phyloP scores from a whole-genome alignment of 805 yeast genomes.

The Jamesozyma gamospora region DNA sequence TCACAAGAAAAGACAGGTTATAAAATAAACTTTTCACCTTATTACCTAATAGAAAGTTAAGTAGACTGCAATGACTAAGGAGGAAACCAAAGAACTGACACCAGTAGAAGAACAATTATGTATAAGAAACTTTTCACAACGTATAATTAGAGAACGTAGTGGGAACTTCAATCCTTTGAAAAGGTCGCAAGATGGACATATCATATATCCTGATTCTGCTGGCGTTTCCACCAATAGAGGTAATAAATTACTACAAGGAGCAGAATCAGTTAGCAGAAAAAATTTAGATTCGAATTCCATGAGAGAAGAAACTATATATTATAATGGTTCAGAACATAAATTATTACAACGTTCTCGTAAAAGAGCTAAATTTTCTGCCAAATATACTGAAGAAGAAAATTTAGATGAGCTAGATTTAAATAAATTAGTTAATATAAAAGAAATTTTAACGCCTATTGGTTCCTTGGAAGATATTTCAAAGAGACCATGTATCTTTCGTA shows the following conservation, averaged over 20 bases:
- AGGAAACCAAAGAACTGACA: background rate
- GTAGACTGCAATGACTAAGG: slow-evolving; percentile 2
- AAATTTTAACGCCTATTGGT: slow-evolving; percentile 64
- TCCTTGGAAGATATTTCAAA: slow-evolving; percentile 71
- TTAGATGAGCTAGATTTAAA: slow-evolving; percentile 38
- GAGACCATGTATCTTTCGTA: slow-evolving; percentile 58
- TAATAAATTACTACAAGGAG: slow-evolving; percentile 43
- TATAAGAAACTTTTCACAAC: slow-evolving; percentile 20
- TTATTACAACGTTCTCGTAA: slow-evolving; percentile 20
- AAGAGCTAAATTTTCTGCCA: slow-evolving; percentile 21
- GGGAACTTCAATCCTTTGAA: slow-evolving; percentile 28
- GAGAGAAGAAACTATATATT: slow-evolving; percentile 26
- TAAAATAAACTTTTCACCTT: no score
- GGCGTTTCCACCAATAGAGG: slow-evolving; percentile 45
- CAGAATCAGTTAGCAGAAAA: slow-evolving; percentile 38
- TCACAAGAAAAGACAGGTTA: no score
- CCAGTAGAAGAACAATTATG: slow-evolving; percentile 8
- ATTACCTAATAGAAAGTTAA: background rate
- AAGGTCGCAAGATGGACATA: slow-evolving; percentile 19
- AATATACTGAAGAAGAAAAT: slow-evolving; percentile 19
- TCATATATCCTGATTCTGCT: slow-evolving; percentile 18
- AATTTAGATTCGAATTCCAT: slow-evolving; percentile 29
- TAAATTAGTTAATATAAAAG: slow-evolving; percentile 40
- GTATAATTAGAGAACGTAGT: slow-evolving; percentile 24
- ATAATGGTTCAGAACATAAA: slow-evolving; percentile 30